Evolutionary conservation across 768 basidiomycete species (phyloP).

Genomic region (Boletales sp.): DNA sequence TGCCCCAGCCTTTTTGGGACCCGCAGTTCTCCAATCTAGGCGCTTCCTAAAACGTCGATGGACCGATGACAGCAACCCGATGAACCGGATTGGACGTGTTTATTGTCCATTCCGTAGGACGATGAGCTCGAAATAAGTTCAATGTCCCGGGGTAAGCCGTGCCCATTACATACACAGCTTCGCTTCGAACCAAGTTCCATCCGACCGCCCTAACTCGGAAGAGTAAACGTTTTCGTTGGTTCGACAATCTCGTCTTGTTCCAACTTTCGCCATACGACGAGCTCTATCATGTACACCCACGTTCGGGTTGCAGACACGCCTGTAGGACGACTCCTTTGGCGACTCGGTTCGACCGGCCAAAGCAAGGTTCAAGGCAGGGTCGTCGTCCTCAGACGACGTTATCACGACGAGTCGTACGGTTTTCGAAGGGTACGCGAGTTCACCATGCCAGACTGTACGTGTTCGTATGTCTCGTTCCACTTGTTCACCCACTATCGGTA

Average conservation of each 20-base stretch:
- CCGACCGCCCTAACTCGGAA: conserved; percentile 1
- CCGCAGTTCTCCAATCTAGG: no score
- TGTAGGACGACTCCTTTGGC: conserved; percentile 9
- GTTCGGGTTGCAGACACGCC: conserved; percentile 12
- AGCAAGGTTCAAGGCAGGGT: conserved; percentile 10
- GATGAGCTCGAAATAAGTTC: no score
- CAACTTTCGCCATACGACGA: neutral
- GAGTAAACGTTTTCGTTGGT: no score
- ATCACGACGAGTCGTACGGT: conserved; percentile 81
- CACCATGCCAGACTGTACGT: conserved; percentile 69
- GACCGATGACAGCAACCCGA: no score
- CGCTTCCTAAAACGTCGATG: no score
- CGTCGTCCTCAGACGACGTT: conserved; percentile 33
- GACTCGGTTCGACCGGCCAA: neutral
- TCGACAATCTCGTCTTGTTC: neutral
- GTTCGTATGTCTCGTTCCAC: neutral
- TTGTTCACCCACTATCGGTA: neutral
- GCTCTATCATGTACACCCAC: conserved; percentile 14
- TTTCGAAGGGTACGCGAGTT: conserved; percentile 64
- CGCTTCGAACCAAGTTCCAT: conserved; percentile 10
- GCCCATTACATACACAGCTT: no score
- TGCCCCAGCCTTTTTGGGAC: no score
- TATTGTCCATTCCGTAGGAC: no score
- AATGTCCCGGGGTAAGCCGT: no score
- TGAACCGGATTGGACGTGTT: no score